Base-by-base conservation (phyloP, 2,329 filamentous ascomycete genomes). In the Alternaria gansuensis region DNA sequence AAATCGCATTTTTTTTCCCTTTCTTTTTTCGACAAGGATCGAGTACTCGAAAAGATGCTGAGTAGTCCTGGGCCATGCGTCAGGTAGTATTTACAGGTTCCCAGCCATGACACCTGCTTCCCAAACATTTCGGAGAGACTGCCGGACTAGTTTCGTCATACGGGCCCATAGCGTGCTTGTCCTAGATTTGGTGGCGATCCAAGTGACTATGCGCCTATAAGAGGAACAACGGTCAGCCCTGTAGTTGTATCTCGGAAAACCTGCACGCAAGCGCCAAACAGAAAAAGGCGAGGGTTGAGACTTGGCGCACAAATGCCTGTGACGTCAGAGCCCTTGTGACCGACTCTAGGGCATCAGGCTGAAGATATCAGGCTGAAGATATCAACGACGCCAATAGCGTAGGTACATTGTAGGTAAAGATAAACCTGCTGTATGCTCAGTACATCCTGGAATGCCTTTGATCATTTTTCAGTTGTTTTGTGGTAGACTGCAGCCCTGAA, bases 1-100 rank as follows among this genome's bases (percentile, higher is more conserved):
- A 29, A 71, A 68, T 14, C 51, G 59, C 68, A 71, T 71, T 23
- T 45, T 57, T n/a, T 26, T 39, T 17, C 2, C 17, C 17, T 17
- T 17, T 17, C 17, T 71, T 23, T 45, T 57, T n/a, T 26, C 34
- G 26, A 39, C 31, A 29, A 4, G 26, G 5, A 14, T 34, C 6
- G 23, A 37, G 34, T 3, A 39, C 37, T 26, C 56, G 31, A 21
- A 28, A 29, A 45, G n/a, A 33, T 45, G 56, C 40, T 54, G 39
- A 46, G 28, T 7, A n/a, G 9, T 21, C 26, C 24, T 31, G 23
- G 33, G 17, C 17, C 14, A 28, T 29, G 50, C 51, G 44, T 23
- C 36, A 34, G 31, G 26, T 45, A 33, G 36, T 55, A 34, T 48
- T 53, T 46, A 31, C 56, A 54, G 39, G 29, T 31, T 41, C 37